These are phyloP conservation scores for Marasmius fiardii DNA, from an alignment of 1,284 basidiomycete genomes.

Conservation along the genomic window DNA sequence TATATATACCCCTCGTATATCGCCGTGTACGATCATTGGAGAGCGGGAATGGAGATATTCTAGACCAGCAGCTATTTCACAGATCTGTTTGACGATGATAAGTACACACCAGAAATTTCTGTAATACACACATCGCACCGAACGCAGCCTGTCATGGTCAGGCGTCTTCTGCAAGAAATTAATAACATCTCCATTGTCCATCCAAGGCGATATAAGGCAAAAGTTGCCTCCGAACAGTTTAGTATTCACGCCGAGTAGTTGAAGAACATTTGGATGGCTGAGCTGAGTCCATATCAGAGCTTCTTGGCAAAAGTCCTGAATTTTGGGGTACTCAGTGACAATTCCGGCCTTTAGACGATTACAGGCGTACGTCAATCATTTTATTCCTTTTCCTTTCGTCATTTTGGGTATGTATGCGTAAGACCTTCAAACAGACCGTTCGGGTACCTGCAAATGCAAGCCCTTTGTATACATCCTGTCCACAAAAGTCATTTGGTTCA, in stretches of 20 bases:
- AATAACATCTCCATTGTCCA: conserved; percentile 11
- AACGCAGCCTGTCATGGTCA: not conserved
- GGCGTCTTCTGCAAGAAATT: conserved; percentile 5
- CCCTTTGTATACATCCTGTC: conserved; percentile 12
- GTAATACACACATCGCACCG: not conserved
- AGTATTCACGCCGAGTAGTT: conserved; percentile 8
- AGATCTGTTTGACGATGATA: not conserved
- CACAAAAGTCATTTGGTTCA: not conserved
- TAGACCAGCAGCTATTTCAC: conserved; percentile 8
- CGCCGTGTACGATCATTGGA: conserved; percentile 8
- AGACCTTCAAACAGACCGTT: conserved; percentile 9
- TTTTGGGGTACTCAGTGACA: not conserved
- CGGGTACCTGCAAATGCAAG: not conserved
- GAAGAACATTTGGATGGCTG: conserved; percentile 11
- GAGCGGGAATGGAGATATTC: no score
- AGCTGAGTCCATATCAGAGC: conserved; percentile 11
- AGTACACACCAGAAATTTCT: not conserved
- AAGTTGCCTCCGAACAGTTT: conserved; percentile 4
- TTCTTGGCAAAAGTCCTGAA: no score
- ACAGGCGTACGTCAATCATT: not conserved
- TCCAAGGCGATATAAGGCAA: conserved; percentile 13
- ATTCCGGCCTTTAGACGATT: not conserved
- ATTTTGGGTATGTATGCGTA: conserved; percentile 1
- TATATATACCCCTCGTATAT: conserved; percentile 10
- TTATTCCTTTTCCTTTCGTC: conserved; percentile 1